phyloP scores from a whole-genome alignment of 129 eudicot species.

The Kitagawia praeruptora region DNA sequence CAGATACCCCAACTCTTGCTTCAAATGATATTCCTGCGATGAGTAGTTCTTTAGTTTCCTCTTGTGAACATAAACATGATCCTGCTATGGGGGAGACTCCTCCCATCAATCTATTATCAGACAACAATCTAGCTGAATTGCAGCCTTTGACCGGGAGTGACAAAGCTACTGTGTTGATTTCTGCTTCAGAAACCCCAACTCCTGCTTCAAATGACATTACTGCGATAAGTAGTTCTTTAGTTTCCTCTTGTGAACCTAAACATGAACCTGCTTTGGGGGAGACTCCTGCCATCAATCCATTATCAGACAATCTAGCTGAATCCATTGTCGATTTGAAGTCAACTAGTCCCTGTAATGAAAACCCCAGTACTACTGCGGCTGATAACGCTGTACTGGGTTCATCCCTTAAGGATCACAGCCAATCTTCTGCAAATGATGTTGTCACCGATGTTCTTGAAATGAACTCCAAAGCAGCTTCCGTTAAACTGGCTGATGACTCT shows the following conservation, averaged over 20 bases:
- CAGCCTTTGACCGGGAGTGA: conserved; percentile 16
- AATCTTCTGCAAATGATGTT: not conserved
- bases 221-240: conserved; percentile 7
- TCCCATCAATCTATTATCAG: conserved; percentile 13
- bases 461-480: conserved; percentile 1
- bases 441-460: not conserved
- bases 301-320: conserved; percentile 11
- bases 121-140: conserved; percentile 7
- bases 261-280: conserved; percentile 15
- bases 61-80: conserved; percentile 11
- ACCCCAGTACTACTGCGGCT: not conserved
- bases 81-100: conserved; percentile 18
- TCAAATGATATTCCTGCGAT: conserved; percentile 18
- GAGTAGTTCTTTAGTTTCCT: conserved; percentile 13
- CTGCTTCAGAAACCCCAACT: conserved; percentile 18
- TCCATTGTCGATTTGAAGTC: conserved; percentile 1
- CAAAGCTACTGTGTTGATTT: conserved; percentile 16
- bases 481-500: conserved; percentile 6
- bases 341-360: conserved; percentile 4
- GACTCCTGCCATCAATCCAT: conserved; percentile 18
- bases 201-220: conserved; percentile 23
- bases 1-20: conserved; percentile 19
- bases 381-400: conserved; percentile 11
- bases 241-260: conserved; percentile 7
- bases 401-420: conserved; percentile 18